Base-by-base conservation (phyloP, 805 yeast species). In the Ogataea neopini region DNA sequence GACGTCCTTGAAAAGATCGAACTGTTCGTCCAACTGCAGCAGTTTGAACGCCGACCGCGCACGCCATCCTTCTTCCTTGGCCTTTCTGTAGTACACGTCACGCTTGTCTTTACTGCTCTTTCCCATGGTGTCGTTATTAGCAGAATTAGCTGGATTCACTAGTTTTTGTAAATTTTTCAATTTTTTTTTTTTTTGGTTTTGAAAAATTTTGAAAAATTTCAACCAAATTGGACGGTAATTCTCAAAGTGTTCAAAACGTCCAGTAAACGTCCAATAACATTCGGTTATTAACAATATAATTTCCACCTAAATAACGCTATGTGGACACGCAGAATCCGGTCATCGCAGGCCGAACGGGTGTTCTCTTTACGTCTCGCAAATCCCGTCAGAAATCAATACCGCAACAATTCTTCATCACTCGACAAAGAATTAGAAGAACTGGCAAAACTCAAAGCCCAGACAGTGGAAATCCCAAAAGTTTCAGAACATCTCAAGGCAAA, bases 11-110 rank as follows among this genome's bases (percentile, higher is more conserved):
- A 94, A 80, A 30, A 90, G 77, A 52, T 86, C 84, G 64, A 92
- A 94, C 64, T 94, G 91, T 47, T 92, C 96, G 60, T 94, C 86
- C 40, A 94, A 71, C 64, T 94, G 99, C 3, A 94, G 74, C 9
- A 94, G 76, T 64, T 94, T 94, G 74, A 89, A 94, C 0, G 99
- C 99, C 0, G 97, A 90, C 36, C 99, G 75, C 1, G 99, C 99
- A 58, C 99, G 76, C 88, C 95, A 94, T 10, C 99, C 99, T 66
- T 91, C 95, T 64, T 94, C 99, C 62, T 94, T 94, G 48, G 99
- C 99, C 63, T 88, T 84, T 67, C 99, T 73, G 59, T 88, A 88
- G 69, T 91, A 92, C 49, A 91, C 70, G 68, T 91, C 98, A 67
- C 98, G 76, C 68, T 92, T 92, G 64, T 92, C 97, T 62, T 92